Evolutionary conservation across 2,329 filamentous ascomycete genomes (phyloP).

Genomic region (Fusarium caatingaense): DNA sequence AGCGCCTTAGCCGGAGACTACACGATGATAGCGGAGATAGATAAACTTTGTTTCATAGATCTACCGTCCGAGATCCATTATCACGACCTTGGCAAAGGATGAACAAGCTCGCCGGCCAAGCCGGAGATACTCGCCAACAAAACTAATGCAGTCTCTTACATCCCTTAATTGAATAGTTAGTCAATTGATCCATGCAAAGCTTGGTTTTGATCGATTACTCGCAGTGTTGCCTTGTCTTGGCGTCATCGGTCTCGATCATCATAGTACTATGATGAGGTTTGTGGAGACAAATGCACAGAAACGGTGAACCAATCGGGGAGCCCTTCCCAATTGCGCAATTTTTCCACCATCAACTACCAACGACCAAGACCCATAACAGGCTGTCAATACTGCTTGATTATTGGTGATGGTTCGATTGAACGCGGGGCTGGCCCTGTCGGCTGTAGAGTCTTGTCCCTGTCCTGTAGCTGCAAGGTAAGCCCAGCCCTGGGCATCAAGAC

Average conservation of each 20-base stretch:
- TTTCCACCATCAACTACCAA: not conserved
- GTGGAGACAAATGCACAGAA: not conserved
- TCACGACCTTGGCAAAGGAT: too few species aligned
- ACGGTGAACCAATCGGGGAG: not conserved
- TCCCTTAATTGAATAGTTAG: not conserved
- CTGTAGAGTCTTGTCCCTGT: not conserved
- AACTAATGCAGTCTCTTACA: not conserved
- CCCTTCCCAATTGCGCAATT: not conserved
- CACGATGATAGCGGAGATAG: not conserved
- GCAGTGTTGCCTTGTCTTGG: not conserved
- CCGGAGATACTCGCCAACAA: not conserved
- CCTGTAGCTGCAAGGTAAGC: slow-evolving; percentile 16
- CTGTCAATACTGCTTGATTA: not conserved
- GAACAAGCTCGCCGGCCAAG: too few species aligned
- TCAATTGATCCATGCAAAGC: not conserved
- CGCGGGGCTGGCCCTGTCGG: slow-evolving; percentile 10
- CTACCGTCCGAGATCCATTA: not conserved
- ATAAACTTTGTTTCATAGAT: not conserved
- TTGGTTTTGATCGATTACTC: not conserved
- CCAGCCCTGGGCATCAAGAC: slow-evolving; percentile 3
- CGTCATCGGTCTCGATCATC: not conserved
- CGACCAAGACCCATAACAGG: not conserved
- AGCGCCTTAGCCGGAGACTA: not conserved
- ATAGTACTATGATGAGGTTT: not conserved
- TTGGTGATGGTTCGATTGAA: not conserved